Percentiles rank a stretch among this genome's conserved stretches.
phyloP scores from a whole-genome alignment of 164 flowering plant species.

The Vitis amurensis region DNA sequence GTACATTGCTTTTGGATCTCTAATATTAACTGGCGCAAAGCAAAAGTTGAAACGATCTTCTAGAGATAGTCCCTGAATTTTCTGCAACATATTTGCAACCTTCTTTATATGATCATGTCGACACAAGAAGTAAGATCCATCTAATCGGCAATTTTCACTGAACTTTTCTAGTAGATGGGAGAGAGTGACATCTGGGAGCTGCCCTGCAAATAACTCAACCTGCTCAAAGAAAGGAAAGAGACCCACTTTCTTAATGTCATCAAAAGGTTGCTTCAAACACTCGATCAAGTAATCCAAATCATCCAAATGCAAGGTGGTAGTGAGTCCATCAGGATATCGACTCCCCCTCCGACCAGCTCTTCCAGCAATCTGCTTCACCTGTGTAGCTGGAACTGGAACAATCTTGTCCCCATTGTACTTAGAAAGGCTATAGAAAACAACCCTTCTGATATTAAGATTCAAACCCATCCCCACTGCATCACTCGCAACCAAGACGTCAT shows the following conservation, averaged over 20 bases:
- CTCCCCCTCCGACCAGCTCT: slow-evolving; percentile 98
- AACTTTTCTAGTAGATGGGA: slow-evolving; percentile 80
- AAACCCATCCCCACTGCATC: slow-evolving; percentile 99
- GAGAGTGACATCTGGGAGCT: slow-evolving; percentile 54
- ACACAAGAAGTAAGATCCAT: slow-evolving; percentile 84
- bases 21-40: slow-evolving; percentile 89
- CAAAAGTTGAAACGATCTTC: slow-evolving; percentile 94
- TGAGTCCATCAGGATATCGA: slow-evolving; percentile 83
- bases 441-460: slow-evolving; percentile 89
- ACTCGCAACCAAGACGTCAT: slow-evolving; percentile 88
- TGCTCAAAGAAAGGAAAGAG: slow-evolving; percentile 95
- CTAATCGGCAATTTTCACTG: slow-evolving; percentile 72
- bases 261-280: slow-evolving; percentile 87
- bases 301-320: slow-evolving; percentile 69
- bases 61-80: slow-evolving; percentile 69
- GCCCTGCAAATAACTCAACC: slow-evolving; percentile 83
- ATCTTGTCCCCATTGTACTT: slow-evolving; percentile 90
- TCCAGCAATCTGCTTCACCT: slow-evolving; percentile 97
- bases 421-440: slow-evolving; percentile 70
- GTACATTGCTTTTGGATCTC: slow-evolving; percentile 94
- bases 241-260: slow-evolving; percentile 69
- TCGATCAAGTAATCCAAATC: slow-evolving; percentile 81
- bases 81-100: slow-evolving; percentile 89
- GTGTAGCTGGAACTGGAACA: slow-evolving; percentile 80
- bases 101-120: slow-evolving; percentile 72